Evolutionary conservation across 371 early-diverging fungal genomes (phyloP).

Genomic region (Cokeromyces recurvatus): DNA sequence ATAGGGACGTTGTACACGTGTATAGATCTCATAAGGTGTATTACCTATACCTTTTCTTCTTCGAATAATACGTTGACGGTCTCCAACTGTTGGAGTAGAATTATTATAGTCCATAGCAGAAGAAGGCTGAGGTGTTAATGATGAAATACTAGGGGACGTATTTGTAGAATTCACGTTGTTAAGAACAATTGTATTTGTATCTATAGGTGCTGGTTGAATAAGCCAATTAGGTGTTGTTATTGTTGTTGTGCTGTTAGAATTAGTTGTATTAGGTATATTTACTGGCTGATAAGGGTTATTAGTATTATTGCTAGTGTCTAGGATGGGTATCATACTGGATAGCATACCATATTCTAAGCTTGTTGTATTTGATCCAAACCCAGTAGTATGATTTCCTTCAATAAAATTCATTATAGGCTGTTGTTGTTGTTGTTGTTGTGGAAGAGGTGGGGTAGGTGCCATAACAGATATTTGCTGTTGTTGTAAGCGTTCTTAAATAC

Average conservation of each 20-base stretch:
- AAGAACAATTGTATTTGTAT: slow-evolving; percentile 3
- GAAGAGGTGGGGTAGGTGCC: too few species aligned
- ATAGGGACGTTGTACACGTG: slow-evolving; percentile 65
- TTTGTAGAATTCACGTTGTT: slow-evolving; percentile 3
- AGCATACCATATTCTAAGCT: slow-evolving; percentile 76
- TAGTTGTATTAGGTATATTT: too few species aligned
- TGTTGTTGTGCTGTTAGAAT: too few species aligned
- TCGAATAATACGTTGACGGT: slow-evolving; percentile 3
- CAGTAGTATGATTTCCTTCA: slow-evolving; percentile 11
- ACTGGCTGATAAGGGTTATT: not conserved
- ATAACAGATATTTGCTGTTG: too few species aligned
- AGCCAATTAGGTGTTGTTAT: too few species aligned
- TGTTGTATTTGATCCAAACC: slow-evolving; percentile 74
- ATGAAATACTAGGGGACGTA: slow-evolving; percentile 9
- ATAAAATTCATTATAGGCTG: too few species aligned
- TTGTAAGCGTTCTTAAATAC: too few species aligned
- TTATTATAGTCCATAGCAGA: not conserved
- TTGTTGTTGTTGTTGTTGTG: too few species aligned
- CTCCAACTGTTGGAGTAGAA: not conserved
- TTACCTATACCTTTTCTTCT: slow-evolving; percentile 30
- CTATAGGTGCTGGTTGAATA: not conserved
- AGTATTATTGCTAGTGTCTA: not conserved
- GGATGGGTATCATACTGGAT: slow-evolving; percentile 61
- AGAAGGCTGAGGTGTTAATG: not conserved
- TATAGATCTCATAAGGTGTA: slow-evolving; percentile 63